These are phyloP conservation scores for Colletotrichum magnum DNA, from an alignment of 2,329 filamentous ascomycete species.

Conservation along the genomic window DNA sequence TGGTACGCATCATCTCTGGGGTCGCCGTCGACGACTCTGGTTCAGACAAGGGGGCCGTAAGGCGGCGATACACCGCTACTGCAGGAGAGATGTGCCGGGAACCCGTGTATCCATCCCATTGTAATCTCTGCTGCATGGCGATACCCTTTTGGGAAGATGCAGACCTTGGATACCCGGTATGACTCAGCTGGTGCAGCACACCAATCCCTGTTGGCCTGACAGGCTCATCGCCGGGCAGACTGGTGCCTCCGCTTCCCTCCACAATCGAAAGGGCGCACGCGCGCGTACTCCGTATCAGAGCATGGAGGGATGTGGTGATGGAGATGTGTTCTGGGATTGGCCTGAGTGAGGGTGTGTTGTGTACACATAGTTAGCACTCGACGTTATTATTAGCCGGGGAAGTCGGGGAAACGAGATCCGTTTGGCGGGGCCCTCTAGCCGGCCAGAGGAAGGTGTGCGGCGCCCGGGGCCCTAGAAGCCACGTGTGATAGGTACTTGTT, in stretches of 20 bases:
- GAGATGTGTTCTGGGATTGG: neutral
- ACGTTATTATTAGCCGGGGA: conserved; percentile 1
- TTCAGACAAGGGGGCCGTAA: conserved; percentile 5
- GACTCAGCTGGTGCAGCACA: conserved; percentile 33
- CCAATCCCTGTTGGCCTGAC: conserved; percentile 19
- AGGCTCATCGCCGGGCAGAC: conserved; percentile 31
- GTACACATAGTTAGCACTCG: neutral
- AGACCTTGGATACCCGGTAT: conserved; percentile 11
- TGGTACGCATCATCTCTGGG: too few relatives aligned
- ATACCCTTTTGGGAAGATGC: conserved; percentile 15
- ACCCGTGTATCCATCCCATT: conserved; percentile 11
- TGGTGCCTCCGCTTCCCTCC: neutral
- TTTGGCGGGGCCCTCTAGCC: neutral
- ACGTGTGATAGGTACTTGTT: conserved; percentile 4
- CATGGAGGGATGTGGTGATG: neutral
- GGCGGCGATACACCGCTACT: neutral
- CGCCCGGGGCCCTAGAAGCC: neutral
- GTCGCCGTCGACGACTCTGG: neutral
- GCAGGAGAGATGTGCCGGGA: conserved; percentile 22
- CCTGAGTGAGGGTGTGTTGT: neutral
- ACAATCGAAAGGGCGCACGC: neutral
- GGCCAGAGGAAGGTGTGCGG: neutral
- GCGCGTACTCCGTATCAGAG: too few relatives aligned
- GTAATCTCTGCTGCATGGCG: conserved; percentile 10
- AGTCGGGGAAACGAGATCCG: conserved; percentile 1